phyloP scores from a whole-genome alignment of 2,329 filamentous ascomycete genomes.

The Neonectria punicea region DNA sequence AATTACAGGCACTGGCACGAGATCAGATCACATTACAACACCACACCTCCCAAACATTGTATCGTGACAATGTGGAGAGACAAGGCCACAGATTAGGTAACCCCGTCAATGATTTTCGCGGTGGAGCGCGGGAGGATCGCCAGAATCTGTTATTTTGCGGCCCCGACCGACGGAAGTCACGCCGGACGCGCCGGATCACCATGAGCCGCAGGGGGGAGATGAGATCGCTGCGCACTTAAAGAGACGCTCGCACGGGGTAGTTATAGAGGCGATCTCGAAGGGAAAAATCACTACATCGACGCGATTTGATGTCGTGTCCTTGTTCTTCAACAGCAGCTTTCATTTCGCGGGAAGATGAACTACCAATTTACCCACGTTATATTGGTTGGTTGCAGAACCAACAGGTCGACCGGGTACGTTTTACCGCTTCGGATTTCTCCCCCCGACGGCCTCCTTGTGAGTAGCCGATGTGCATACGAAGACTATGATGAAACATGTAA shows the following conservation, averaged over 20 bases:
- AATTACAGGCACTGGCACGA: too few species aligned
- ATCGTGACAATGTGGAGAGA: neutral
- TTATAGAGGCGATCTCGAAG: neutral
- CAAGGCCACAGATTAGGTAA: neutral
- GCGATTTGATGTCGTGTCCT: neutral
- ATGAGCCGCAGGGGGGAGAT: neutral
- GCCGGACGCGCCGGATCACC: neutral
- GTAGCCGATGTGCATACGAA: neutral
- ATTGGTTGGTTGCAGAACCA: neutral
- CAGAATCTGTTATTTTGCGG: neutral
- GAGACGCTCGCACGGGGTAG: neutral
- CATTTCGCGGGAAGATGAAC: neutral
- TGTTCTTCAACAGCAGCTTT: neutral
- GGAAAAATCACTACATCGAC: neutral
- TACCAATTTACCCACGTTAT: neutral
- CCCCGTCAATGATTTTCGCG: neutral
- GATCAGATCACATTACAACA: too few species aligned
- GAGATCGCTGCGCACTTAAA: neutral
- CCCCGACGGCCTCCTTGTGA: neutral
- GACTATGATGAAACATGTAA: neutral
- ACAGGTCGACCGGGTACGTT: neutral
- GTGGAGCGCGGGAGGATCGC: conserved; percentile 1
- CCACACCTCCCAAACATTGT: too few species aligned
- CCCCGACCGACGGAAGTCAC: neutral
- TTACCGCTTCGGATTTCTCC: neutral